phyloP scores from a whole-genome alignment of 148 eudicot genomes.

The Arctostaphylos glauca region DNA sequence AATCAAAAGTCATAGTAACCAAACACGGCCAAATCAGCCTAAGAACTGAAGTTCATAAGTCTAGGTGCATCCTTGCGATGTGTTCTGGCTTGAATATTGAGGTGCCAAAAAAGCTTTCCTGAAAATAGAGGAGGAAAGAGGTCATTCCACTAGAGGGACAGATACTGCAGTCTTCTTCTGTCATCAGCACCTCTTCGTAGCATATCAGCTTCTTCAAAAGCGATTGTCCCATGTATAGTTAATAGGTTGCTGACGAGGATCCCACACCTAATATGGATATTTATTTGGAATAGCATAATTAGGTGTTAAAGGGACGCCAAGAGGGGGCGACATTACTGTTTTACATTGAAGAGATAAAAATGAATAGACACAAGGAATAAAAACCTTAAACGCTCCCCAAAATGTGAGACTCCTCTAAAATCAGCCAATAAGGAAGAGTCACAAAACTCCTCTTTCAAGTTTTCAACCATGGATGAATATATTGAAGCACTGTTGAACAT shows the following conservation, averaged over 20 bases:
- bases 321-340: neutral
- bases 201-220: neutral
- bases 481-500: neutral
- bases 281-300: neutral
- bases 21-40: neutral
- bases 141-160: neutral
- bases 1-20: neutral
- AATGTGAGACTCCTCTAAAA: neutral
- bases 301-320: neutral
- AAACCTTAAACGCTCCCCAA: neutral
- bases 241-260: neutral
- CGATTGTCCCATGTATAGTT: neutral
- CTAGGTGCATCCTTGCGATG: neutral
- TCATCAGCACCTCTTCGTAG: neutral
- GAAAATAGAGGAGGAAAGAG: neutral
- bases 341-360: neutral
- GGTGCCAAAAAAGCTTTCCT: neutral
- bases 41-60: neutral
- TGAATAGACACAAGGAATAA: neutral
- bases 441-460: neutral
- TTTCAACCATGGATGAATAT: neutral
- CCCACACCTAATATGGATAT: neutral
- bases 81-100: neutral
- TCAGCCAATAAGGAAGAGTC: neutral
- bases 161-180: neutral